Evolutionary conservation across 1,284 basidiomycete species (phyloP), one percentile per base, ranked within the genome.

Genomic region (Moesziomyces aphidis): DNA sequence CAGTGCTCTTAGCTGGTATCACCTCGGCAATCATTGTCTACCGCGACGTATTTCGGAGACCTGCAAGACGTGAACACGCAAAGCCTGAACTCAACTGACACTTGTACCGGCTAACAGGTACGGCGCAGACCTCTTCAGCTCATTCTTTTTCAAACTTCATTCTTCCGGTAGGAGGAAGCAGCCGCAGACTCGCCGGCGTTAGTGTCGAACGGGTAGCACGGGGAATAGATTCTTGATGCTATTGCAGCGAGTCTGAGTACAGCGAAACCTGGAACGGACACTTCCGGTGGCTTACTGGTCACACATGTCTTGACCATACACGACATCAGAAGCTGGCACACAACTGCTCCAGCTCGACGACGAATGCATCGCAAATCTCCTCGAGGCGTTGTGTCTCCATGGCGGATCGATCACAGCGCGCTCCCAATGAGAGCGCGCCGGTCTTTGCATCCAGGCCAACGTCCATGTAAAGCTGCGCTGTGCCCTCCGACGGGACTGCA

Each of bases 381-480:
- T 49, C 43, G 55, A 50, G 42, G 39, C 43, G 48, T 10, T 26
- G n/a, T 19, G 47, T 13, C 19, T 57, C 24, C 55, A 50, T 57
- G 23, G 49, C 55, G 11, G 49, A 57, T 44, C 39, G 49, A 50
- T 57, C 55, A 11, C 55, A 59, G 8, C 60, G 52, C 4, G 54
- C 54, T 21, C 60, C 60, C 3, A 62, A 5, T 13, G 60, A 62
- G 13, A 62, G 8, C 10, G 21, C 24, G 17, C 36, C 43, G 21
- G 53, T 34, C 42, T 11, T 21, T 42, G 48, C 43, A n/a, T 62
- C 50, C 28, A 55, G 15, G 13, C 60, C 49, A 5, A 62, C 60
- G 26, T 62, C 60, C 53, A 62, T 55, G 49, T 55, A 62, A 0
- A 62, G 53, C 49, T 62, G 60, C 6, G 53, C 60, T 9, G 22